phyloP scores from a whole-genome alignment of 2,329 filamentous ascomycete species.

The Ceratocystis eucalypticola region DNA sequence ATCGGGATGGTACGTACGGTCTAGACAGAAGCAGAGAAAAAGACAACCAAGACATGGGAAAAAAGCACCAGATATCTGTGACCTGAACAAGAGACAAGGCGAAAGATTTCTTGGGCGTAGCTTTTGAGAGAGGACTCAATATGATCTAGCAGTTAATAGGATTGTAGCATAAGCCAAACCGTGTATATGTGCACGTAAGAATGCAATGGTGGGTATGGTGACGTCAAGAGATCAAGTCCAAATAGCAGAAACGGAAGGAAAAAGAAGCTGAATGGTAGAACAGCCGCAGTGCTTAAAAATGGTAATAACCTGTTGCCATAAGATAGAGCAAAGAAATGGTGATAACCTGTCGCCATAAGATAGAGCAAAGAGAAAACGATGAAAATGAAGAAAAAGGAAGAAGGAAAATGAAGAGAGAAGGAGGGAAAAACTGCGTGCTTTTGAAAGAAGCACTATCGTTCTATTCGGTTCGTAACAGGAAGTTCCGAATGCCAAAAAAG shows the following conservation, averaged over 20 bases:
- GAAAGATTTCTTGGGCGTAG: neutral
- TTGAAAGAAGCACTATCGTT: neutral
- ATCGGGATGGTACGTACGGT: neutral
- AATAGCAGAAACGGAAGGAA: neutral
- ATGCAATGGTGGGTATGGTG: neutral
- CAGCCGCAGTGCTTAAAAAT: neutral
- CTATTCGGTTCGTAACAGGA: neutral
- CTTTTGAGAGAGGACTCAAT: neutral
- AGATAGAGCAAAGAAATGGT: neutral
- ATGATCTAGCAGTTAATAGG: neutral
- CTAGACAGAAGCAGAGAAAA: neutral
- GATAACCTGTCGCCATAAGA: neutral
- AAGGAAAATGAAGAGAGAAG: neutral
- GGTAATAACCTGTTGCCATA: neutral
- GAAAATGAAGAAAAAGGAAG: neutral
- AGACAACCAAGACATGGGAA: neutral
- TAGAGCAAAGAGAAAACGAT: neutral
- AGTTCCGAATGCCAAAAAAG: neutral
- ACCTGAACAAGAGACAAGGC: neutral
- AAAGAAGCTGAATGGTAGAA: neutral
- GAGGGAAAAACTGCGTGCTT: neutral
- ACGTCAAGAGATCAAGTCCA: neutral
- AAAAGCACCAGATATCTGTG: neutral
- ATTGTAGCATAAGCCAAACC: neutral
- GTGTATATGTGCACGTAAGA: neutral